Evolutionary conservation across 129 eudicot species (phyloP).

Genomic region (Ambrosia artemisiifolia): DNA sequence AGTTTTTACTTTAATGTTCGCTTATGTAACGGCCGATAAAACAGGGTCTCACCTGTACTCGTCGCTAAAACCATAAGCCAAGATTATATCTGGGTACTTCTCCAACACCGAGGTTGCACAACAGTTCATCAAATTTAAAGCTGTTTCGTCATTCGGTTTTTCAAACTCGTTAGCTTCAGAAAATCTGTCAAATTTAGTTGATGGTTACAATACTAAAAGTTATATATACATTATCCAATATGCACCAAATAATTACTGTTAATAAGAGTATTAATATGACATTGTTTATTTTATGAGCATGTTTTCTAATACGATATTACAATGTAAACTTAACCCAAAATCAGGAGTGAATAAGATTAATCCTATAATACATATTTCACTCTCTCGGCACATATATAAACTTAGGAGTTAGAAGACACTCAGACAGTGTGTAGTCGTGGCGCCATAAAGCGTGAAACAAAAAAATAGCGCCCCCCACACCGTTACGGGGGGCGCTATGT

Average conservation of each 20-base stretch:
- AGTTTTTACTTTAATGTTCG: background rate
- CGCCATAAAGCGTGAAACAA: too few species aligned
- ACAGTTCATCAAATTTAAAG: constrained; percentile 64
- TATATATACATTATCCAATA: background rate
- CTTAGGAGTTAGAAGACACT: too few species aligned
- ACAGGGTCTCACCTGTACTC: constrained; percentile 56
- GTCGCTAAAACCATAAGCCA: constrained; percentile 73
- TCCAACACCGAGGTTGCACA: constrained; percentile 66
- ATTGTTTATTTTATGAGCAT: constrained; percentile 1
- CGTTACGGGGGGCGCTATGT: too few species aligned
- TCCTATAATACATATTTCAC: background rate
- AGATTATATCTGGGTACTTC: constrained; percentile 68
- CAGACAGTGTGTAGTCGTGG: too few species aligned
- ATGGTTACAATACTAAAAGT: constrained; percentile 9
- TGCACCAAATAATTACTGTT: background rate
- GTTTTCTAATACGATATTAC: too few species aligned
- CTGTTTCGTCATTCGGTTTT: constrained; percentile 62
- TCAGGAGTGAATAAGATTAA: background rate
- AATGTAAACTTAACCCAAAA: background rate
- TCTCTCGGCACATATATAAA: background rate
- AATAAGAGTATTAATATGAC: background rate
- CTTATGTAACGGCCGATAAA: background rate
- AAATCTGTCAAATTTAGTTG: constrained; percentile 40
- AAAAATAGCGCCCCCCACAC: too few species aligned
- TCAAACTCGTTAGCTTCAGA: constrained; percentile 63